phyloP scores from a whole-genome alignment of 345 rosid species.

The Dipteronia dyeriana region DNA sequence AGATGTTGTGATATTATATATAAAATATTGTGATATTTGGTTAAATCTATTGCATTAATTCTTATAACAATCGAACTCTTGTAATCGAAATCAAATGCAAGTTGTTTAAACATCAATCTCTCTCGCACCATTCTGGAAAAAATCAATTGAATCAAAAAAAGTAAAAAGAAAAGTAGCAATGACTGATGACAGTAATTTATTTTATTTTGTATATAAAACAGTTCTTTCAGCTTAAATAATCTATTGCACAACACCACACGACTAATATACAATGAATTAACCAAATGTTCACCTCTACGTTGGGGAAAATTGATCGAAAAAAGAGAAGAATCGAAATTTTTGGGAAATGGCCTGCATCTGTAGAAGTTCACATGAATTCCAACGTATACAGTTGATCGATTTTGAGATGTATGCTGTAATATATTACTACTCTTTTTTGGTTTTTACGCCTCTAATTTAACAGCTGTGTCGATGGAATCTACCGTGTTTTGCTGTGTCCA shows the following conservation, averaged over 20 bases:
- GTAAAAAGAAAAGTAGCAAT: too few relatives aligned
- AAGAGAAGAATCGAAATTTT: not conserved
- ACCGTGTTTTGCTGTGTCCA: conserved; percentile 88
- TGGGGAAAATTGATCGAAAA: not conserved
- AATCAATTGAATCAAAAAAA: too few relatives aligned
- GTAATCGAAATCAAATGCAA: too few relatives aligned
- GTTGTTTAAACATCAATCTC: not conserved
- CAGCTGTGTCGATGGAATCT: conserved; percentile 61
- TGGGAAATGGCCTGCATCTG: conserved; percentile 1
- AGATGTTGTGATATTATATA: too few relatives aligned
- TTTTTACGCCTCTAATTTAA: conserved; percentile 41
- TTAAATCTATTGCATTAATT: too few relatives aligned
- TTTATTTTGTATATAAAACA: not conserved
- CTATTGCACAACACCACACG: not conserved
- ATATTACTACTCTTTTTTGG: conserved; percentile 1
- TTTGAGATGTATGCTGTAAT: not conserved
- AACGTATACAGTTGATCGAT: not conserved
- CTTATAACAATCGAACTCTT: too few relatives aligned
- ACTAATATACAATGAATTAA: not conserved
- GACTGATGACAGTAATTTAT: not conserved
- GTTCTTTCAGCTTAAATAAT: not conserved
- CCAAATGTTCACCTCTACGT: not conserved
- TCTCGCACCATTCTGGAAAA: not conserved
- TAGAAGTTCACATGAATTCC: not conserved
- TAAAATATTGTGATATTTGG: too few relatives aligned